These are phyloP conservation scores for Tuber aestivum DNA, from an alignment of 495 filamentous ascomycete genomes.

Conservation along the genomic window DNA sequence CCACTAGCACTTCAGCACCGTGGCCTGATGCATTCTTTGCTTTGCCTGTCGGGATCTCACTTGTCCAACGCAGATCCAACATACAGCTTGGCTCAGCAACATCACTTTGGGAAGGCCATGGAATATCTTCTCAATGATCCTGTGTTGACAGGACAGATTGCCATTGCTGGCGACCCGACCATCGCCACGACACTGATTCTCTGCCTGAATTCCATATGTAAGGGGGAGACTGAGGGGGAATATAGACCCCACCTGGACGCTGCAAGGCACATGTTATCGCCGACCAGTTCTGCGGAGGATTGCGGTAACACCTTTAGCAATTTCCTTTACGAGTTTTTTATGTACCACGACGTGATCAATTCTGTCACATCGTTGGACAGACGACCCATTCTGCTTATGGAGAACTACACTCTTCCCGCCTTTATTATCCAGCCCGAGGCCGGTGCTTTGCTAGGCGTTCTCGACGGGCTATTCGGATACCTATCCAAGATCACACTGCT, in stretches of 20 bases:
- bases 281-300: conserved; percentile 52
- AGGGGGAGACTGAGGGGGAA: conserved; percentile 68
- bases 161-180: conserved; percentile 45
- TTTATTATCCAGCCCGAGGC: conserved; percentile 69
- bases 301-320: conserved; percentile 54
- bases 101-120: conserved; percentile 57
- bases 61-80: conserved; percentile 53
- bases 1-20: conserved; percentile 77
- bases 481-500: conserved; percentile 75
- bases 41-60: conserved; percentile 79
- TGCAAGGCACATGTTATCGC: conserved; percentile 63
- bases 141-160: conserved; percentile 41
- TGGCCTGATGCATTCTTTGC: conserved; percentile 87
- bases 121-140: conserved; percentile 52
- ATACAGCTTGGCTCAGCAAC: conserved; percentile 52
- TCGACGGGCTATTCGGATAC: conserved; percentile 76
- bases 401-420: conserved; percentile 60
- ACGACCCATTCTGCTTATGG: conserved; percentile 51
- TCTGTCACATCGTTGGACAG: conserved; percentile 66
- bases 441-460: conserved; percentile 72
- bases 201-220: conserved; percentile 71
- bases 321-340: conserved; percentile 89
- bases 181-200: conserved; percentile 81
- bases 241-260: conserved; percentile 76
- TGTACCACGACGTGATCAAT: conserved; percentile 80